Evolutionary conservation across 257 asterid species (phyloP).

Genomic region (Vinca minor): DNA sequence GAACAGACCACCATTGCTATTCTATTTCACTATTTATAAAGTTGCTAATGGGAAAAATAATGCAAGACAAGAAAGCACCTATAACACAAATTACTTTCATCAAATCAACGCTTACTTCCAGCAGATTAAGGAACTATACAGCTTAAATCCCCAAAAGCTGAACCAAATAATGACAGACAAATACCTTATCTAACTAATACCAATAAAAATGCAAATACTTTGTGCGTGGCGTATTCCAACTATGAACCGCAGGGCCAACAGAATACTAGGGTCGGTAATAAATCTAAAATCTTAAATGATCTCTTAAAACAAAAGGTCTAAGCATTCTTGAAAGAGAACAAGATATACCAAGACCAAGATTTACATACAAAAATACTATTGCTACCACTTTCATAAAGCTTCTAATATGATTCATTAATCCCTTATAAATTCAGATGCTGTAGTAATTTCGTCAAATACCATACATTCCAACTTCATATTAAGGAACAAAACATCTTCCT

Average conservation of each 20-base stretch:
- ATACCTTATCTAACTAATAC: background rate
- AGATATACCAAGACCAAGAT: background rate
- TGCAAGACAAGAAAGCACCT: background rate
- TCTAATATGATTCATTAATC: background rate
- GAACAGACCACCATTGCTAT: conserved; percentile 10
- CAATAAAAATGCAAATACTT: background rate
- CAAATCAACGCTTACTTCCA: too few species aligned
- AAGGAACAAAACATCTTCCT: background rate
- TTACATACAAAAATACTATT: background rate
- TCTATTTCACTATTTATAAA: conserved; percentile 7
- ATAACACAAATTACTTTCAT: background rate
- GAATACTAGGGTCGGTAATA: background rate
- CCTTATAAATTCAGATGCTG: background rate
- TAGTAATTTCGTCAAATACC: background rate
- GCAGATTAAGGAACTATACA: background rate
- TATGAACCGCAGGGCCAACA: background rate
- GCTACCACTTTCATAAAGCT: background rate
- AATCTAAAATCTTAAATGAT: background rate
- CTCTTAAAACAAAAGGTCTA: background rate
- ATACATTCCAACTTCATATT: background rate
- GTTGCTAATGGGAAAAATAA: background rate
- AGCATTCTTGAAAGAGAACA: background rate
- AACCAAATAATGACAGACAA: background rate
- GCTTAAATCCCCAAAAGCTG: background rate
- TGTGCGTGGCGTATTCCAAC: background rate